Base-by-base conservation (phyloP, 495 filamentous ascomycete species). In the Apiosordaria backusii region DNA sequence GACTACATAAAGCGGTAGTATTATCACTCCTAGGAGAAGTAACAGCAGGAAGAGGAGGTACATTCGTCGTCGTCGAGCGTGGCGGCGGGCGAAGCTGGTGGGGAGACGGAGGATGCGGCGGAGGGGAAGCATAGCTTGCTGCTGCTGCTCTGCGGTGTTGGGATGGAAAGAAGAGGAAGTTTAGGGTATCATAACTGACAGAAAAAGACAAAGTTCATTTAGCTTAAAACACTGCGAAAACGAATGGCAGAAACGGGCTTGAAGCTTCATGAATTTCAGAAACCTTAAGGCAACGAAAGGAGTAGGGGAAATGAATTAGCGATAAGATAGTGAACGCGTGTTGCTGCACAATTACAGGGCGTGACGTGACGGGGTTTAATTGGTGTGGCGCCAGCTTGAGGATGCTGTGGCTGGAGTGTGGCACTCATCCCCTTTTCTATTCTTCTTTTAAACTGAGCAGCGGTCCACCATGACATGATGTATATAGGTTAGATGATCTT, bases 1-100 rank as follows among this genome's bases (percentile, higher is more conserved):
- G 18, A 87, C 70, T 72, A 86, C 85, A 69, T 81, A 84, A 70
- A 93, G 77, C 13, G 90, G 88, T 16, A 77, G 53, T 53, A 81
- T 3, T 13, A 87, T 65, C 19, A 89, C 61, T 40, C 82, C 68
- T 68, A 80, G 66, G 22, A 87, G 65, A 63, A 82, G 69, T 61
- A 82, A 50, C 50, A 78, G 63, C 64, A 88, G 60, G 61, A 88
- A 67, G 68, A 91, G 85, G 60, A 83, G 81, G 26, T 79, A 72
- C 76, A 87, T 80, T 67, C 85, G 79, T 67, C 77, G 78, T 62
- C 85, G 83, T 59, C 85, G 83, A 52, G 83, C 82, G 65, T 82
- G 81, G 62, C 83, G 82, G 70, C 79, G 81, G 62, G 85, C 35
- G 13, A 45, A 45, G 35, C 35, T 45, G 35, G 35, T 45, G 35